Base-by-base conservation (phyloP, 441 rosid species). In the Erodium moschatum region DNA sequence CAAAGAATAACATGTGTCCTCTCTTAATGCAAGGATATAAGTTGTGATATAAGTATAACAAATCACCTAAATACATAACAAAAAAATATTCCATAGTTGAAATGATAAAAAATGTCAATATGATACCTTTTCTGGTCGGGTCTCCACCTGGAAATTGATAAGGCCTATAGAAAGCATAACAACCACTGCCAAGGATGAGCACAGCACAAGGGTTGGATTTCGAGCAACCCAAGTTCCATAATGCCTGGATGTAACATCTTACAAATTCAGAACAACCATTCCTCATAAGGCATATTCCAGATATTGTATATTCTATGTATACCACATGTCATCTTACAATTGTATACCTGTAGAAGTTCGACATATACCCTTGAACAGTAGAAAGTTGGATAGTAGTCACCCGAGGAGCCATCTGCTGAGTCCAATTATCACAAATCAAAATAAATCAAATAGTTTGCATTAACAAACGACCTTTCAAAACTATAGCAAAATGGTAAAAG, bases 41-140 rank as follows among this genome's bases (percentile, higher is more conserved):
- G 21, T 44, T 35, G 27, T 56, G 64, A 63, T 50, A 66, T 5
- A 70, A n/a, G 56, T 29, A 66, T 44, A 12, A 42, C n/a, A 42
- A 69, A 69, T 33, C 4, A 40, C 18, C n/a, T 18, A 35, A 11
- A 68, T 60, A 33, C 33, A 11, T 18, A 24, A 24, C 27, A 24
- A 24, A 24, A 24, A 24, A 61, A 21, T 24, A 60, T 33, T 11
- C 52, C 27, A 19, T 27, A 15, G 27, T 54, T 8, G 38, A 16
- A 66, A 15, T 19, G 40, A 64, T 29, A 66, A 9, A 62, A 64
- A 71, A 56, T 54, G 68, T 15, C 62, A 31, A 38, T 21, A 65
- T 15, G 29, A 72, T 85, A 86, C 93, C 90, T 84, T 87, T 70
- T 87, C 92, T 50, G 90, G 90, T 31, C 80, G 80, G 70, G 90